Base-by-base conservation (phyloP, 805 yeast genomes). In the Lachancea sp. region DNA sequence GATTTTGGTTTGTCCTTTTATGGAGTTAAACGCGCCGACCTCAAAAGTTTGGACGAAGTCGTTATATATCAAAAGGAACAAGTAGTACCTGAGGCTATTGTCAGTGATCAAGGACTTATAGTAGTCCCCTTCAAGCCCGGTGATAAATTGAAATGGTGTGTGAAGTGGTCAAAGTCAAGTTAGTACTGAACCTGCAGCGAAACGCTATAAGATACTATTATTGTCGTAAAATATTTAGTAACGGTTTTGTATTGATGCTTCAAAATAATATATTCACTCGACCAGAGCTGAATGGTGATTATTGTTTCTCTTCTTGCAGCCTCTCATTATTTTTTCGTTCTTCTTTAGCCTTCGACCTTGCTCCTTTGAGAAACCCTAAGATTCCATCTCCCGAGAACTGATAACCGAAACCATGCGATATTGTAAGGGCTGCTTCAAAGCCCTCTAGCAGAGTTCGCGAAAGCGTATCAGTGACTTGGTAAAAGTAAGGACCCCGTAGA, bases 111-210 rank as follows among this genome's bases (percentile, higher is more conserved):
- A 22, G 70, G 66, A 3, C 56, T 75, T 21, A 73, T 69, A 11
- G 80, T 83, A 24, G 90, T 87, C 13, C 97, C 97, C 7, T 90
- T 90, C 71, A 72, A 70, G 51, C 88, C 96, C 6, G 96, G 95
- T 13, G 78, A 82, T 39, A 72, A 69, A 41, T 70, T 90, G 36
- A 55, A 69, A 23, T 90, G 94, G 87, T 61, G 76, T 8, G 73
- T 77, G 4, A 83, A 81, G 62, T 89, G 97, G 97, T 61, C 29
- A 2, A 70, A 34, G 40, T 16, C 35, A 11, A 31, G 19, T 13
- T 24, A 23, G 17, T 17, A 3, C 15, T 7, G n/a, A n/a, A n/a
- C n/a, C n/a, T n/a, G n/a, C 25, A 23, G 25, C 25, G 8, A 15
- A 28, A 28, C n/a, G 30, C 30, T 28, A 28, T 8, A 28, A 8